These are phyloP conservation scores for Monosporascus cannonballus DNA, from an alignment of 2,329 filamentous ascomycete species.

Conservation along the genomic window DNA sequence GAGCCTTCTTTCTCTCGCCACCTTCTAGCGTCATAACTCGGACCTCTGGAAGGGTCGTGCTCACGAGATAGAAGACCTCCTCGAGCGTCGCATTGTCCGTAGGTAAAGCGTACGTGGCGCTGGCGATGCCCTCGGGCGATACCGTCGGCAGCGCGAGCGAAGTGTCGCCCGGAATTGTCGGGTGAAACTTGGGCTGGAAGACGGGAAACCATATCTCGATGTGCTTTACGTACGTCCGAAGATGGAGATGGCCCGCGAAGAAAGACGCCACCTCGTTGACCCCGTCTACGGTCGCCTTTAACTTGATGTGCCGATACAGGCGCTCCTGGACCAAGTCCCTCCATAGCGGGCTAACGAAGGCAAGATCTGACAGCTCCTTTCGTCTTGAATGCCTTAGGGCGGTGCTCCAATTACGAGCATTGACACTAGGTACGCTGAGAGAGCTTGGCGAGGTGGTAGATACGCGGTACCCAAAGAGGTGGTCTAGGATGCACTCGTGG, in stretches of 20 bases:
- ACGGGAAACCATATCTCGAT: slow-evolving; percentile 75
- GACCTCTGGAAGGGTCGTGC: slow-evolving; percentile 51
- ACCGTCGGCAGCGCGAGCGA: slow-evolving; percentile 43
- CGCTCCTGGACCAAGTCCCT: slow-evolving; percentile 62
- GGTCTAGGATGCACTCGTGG: slow-evolving; percentile 65
- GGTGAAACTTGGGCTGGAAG: slow-evolving; percentile 52
- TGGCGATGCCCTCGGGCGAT: slow-evolving; percentile 49
- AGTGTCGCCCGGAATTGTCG: slow-evolving; percentile 35
- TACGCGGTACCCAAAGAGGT: slow-evolving; percentile 62
- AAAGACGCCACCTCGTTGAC: slow-evolving; percentile 54
- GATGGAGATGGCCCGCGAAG: slow-evolving; percentile 52
- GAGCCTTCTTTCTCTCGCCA: slow-evolving; percentile 71
- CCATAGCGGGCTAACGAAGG: slow-evolving; percentile 59
- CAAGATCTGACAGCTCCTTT: slow-evolving; percentile 60
- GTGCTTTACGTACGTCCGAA: slow-evolving; percentile 61
- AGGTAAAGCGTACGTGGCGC: slow-evolving; percentile 52
- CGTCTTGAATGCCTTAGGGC: slow-evolving; percentile 61
- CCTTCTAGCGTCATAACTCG: slow-evolving; percentile 67
- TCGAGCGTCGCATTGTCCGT: slow-evolving; percentile 64
- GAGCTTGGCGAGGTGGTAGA: slow-evolving; percentile 54
- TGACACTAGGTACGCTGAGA: slow-evolving; percentile 45
- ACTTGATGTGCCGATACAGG: slow-evolving; percentile 69
- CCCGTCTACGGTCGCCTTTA: slow-evolving; percentile 63
- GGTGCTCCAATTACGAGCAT: slow-evolving; percentile 55
- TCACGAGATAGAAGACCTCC: slow-evolving; percentile 61